Conservation (phyloP, 306 rosid genomes). For the Dalbergia oliveri region DNA sequence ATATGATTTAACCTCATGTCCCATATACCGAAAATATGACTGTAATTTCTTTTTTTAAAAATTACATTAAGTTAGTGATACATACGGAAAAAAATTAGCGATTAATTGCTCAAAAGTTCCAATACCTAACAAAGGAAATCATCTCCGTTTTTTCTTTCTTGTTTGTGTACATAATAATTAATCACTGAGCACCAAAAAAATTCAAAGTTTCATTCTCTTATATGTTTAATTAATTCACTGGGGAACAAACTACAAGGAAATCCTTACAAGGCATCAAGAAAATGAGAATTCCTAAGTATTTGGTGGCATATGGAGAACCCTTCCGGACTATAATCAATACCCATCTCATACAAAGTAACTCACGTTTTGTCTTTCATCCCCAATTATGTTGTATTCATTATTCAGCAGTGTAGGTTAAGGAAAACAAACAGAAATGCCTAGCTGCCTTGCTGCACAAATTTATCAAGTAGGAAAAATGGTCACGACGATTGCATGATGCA, state of each 20-base stretch:
- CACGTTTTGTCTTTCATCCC: constrained; percentile 21
- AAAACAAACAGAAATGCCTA: constrained; percentile 25
- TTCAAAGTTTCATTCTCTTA: constrained; percentile 14
- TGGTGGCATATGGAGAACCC: background rate
- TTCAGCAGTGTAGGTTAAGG: background rate
- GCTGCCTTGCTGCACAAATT: background rate
- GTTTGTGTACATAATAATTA: no score
- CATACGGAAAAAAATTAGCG: no score
- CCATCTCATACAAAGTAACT: constrained; percentile 20
- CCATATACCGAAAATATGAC: no score
- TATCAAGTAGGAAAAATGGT: constrained; percentile 1
- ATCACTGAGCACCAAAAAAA: constrained; percentile 1
- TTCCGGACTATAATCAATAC: background rate
- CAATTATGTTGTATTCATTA: background rate
- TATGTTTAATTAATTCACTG: constrained; percentile 1
- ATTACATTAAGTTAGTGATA: no score
- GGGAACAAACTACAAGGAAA: constrained; percentile 34
- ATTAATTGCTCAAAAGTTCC: no score
- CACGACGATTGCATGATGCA: constrained; percentile 24
- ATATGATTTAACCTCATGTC: no score
- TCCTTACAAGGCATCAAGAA: constrained; percentile 6
- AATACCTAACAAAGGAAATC: background rate
- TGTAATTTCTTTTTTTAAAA: no score
- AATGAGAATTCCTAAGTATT: constrained; percentile 13
- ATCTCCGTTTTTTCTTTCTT: background rate